phyloP scores from a whole-genome alignment of 345 rosid genomes.

The Linum tenue region DNA sequence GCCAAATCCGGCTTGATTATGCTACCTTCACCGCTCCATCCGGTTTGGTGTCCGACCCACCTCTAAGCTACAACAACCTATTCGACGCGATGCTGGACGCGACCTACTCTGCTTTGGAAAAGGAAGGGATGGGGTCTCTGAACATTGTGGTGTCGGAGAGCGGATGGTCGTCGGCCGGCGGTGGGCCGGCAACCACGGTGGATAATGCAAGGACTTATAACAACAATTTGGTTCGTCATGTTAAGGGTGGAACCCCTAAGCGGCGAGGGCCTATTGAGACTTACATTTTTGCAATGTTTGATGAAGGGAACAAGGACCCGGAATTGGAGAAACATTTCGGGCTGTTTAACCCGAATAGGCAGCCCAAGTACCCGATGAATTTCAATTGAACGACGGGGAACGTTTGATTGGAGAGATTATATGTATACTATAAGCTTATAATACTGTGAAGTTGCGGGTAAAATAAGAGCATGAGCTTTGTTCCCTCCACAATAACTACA shows the following conservation, averaged over 20 bases:
- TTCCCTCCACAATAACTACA: too few species aligned
- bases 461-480: too few species aligned
- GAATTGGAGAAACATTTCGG: not conserved
- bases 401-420: too few species aligned
- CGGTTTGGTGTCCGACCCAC: conserved; percentile 10
- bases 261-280: not conserved
- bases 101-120: not conserved
- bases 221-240: not conserved
- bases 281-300: not conserved
- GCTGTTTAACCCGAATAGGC: not conserved
- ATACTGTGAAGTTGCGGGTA: too few species aligned
- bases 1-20: conserved; percentile 22
- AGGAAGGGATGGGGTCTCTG: not conserved
- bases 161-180: not conserved
- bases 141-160: not conserved
- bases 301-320: not conserved
- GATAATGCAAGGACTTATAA: not conserved
- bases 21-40: conserved; percentile 28
- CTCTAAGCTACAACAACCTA: conserved; percentile 31
- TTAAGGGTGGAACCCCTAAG: not conserved
- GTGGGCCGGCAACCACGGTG: not conserved
- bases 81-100: conserved; percentile 36
- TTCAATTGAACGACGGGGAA: not conserved
- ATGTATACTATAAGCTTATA: too few species aligned
- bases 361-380: not conserved